Percentiles rank a stretch among this genome's conserved stretches.
Conservation (phyloP, 2,329 filamentous ascomycete genomes). For the Diplodia mutila region DNA sequence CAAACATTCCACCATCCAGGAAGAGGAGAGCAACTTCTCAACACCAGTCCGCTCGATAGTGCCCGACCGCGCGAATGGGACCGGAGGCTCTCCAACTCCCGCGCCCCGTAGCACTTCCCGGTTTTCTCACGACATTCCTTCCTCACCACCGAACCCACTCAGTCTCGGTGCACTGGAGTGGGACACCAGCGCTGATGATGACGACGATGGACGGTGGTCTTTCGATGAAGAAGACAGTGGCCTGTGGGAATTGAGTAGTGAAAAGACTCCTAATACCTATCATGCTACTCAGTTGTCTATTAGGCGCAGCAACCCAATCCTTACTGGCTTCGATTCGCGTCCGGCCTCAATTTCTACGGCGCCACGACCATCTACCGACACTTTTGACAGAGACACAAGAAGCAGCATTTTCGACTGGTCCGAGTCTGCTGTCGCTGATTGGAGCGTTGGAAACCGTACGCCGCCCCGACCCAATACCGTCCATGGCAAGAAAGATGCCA, state of each 20-base stretch:
- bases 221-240: constrained; percentile 42
- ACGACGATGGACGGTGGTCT: constrained; percentile 47
- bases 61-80: constrained; percentile 44
- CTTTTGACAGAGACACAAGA: constrained; percentile 49
- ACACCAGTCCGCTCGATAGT: constrained; percentile 47
- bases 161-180: constrained; percentile 47
- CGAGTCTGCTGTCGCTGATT: constrained; percentile 64
- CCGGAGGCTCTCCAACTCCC: constrained; percentile 42
- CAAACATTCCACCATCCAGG: constrained; percentile 52
- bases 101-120: constrained; percentile 38
- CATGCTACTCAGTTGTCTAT: constrained; percentile 38
- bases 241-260: constrained; percentile 45
- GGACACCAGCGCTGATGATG: constrained; percentile 44
- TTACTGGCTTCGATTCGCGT: constrained; percentile 37
- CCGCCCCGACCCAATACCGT: constrained; percentile 73
- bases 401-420: constrained; percentile 81
- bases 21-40: constrained; percentile 51
- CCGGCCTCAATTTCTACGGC: constrained; percentile 30
- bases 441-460: constrained; percentile 60
- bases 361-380: constrained; percentile 30
- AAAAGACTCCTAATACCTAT: constrained; percentile 37
- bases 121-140: constrained; percentile 46
- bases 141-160: constrained; percentile 50
- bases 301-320: constrained; percentile 39
- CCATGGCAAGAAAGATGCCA: constrained; percentile 74